Base-by-base conservation (phyloP, 768 basidiomycete genomes). In the Phylloporus sp. region DNA sequence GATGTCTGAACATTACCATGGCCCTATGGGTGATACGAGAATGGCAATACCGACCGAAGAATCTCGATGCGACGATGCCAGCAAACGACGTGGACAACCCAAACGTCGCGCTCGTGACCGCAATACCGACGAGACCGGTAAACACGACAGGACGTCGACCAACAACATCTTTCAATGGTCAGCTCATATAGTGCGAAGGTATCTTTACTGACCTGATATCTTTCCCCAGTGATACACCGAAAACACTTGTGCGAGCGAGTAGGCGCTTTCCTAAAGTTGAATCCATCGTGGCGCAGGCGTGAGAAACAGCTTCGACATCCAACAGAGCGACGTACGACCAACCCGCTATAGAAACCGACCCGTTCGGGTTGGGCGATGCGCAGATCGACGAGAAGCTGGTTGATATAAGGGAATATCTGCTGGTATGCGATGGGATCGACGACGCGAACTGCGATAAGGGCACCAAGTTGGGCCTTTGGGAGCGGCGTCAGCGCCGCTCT, bases 361-460 rank as follows among this genome's bases (percentile, higher is more conserved):
- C 70, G 69, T 13, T 78, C 78, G 4, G 74, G 74, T 52, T 79
- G 70, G 14, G 80, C 78, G 24, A 82, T 56, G 43, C 73, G 65
- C 1, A 84, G 63, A 31, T 72, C 71, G 10, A 67, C 68, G 42
- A 86, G 74, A 62, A 84, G 76, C 58, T 84, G 72, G 53, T 85
- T 84, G 46, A 85, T 73, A 54, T 82, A 86, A 2, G 84, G 82
- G 42, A 76, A 76, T 28, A 85, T 74, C 53, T 84, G 79, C 1
- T 76, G 74, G 64, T 79, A 81, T 5, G 75, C 72, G 17, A 85
- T 70, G 14, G 82, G 80, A 50, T 82, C 82, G 34, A 74, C 71
- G 11, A 84, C 66, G 33, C 81, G 67, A 7, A 78, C 69, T 28
- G 69, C 54, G 46, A 80, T 23, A 13, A 63, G 56, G 20, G 49